Base-by-base conservation (phyloP, 129 eudicot species). In the Tanacetum coccineum region DNA sequence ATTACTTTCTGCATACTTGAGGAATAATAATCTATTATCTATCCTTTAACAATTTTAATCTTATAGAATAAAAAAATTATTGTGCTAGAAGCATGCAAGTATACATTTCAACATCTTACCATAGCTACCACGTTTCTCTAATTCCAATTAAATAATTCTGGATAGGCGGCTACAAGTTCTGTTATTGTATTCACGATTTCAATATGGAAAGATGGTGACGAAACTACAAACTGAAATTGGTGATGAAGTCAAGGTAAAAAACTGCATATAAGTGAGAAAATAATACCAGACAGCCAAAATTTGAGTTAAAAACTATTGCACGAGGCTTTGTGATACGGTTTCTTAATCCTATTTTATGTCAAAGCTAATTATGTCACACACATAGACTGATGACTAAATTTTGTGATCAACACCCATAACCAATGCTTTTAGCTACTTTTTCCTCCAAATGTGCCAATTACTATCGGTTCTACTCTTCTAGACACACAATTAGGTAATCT, bases 31-130 rank as follows among this genome's bases (percentile, higher is more conserved):
- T 59, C 51, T 47, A n/a, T n/a, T n/a, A n/a, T n/a, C n/a, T n/a
- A 47, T 59, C 36, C 22, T 47, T 14, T 36, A 55, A 21, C 44
- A 11, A 18, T 21, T 39, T 13, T 28, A 40, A 42, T 40, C 42
- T 21, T 6, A 3, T 22, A 21, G 4, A 20, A 13, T 8, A 36
- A 1, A 6, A 57, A n/a, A 6, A 69, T 20, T 40, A 55, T 13
- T n/a, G 26, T 30, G 39, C 39, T 30, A 69, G 44, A 54, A 54
- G 20, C 21, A 54, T 19, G 56, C 39, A 68, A n/a, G 20, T 55
- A 39, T 10, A 53, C 39, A 18, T 21, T 21, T 69, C 28, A 54
- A 47, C 51, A 13, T 47, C 51, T 13, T 47, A 47, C 51, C 51
- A 30, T 30, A 30, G 39, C 39, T 30, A 4, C 39, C 39, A 30